Base-by-base conservation (phyloP, 345 rosid species). In the Citrus sp. region DNA sequence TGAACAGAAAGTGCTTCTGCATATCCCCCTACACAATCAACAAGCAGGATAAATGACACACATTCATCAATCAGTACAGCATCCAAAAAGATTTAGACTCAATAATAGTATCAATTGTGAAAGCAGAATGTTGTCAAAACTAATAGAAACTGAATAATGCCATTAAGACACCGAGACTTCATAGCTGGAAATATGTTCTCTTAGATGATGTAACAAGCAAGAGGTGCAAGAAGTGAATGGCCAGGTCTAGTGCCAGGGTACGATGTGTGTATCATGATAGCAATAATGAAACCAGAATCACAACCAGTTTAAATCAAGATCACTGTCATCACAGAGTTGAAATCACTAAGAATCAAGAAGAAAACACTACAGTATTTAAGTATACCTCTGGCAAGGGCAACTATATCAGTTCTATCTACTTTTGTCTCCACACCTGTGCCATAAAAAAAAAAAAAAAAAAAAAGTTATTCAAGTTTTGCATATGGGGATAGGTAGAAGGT, bases 341-440 rank as follows among this genome's bases (percentile, higher is more conserved):
- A 32, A 62, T 35, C 6, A 7, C 30, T 56, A 30, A 76, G 42
- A 67, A 56, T 32, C 59, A 76, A 3, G 22, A 63, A n/a, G 28
- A 56, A 70, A 7, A 34, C 42, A 75, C 38, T 27, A 55, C 22
- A 19, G 37, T 58, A 63, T 35, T 70, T 27, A 75, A 67, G 51
- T 70, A 75, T 84, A 95, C 97, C 97, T 92, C 97, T 90, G 76
- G 95, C 95, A 82, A 93, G 90, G 72, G 98, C 93, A 46, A 85
- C 74, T 10, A 92, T 78, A 56, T 90, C 97, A 40, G 85, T 87
- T 83, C 83, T 74, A 70, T 68, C 70, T 61, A 80, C 64, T 73
- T 85, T 78, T 68, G 75, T 77, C 68, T 84, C 89, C 67, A 58
- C 60, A 80, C 69, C 85, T 75, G 75, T 1, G 61, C 67, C 80